These are phyloP conservation scores for Dioszegia hungarica DNA, from an alignment of 768 basidiomycete genomes.

Conservation along the genomic window DNA sequence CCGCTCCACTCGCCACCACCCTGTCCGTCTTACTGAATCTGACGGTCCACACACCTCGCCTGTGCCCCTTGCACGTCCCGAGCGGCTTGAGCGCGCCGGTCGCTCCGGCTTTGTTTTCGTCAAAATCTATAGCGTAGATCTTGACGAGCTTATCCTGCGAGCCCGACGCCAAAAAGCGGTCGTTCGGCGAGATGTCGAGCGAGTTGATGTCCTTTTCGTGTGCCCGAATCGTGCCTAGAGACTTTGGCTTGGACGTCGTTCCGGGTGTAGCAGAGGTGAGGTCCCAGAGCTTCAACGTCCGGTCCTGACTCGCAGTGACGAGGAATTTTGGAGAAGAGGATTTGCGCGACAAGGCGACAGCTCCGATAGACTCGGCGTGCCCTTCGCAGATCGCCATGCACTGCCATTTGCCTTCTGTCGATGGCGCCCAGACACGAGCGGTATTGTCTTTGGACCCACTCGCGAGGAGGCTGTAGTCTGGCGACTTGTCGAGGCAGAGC, in stretches of 20 bases:
- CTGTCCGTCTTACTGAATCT: slow-evolving; percentile 78
- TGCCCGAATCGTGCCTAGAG: slow-evolving; percentile 77
- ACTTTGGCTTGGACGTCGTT: slow-evolving; percentile 59
- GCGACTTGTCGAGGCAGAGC: slow-evolving; percentile 68
- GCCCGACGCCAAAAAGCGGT: slow-evolving; percentile 79
- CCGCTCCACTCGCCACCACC: slow-evolving; percentile 85
- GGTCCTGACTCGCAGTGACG: slow-evolving; percentile 94
- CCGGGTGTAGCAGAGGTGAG: slow-evolving; percentile 49
- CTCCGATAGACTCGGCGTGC: slow-evolving; percentile 88
- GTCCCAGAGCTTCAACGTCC: slow-evolving; percentile 99
- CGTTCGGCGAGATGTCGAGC: slow-evolving; percentile 85
- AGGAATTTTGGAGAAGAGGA: slow-evolving; percentile 57
- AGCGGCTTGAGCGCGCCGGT: slow-evolving; percentile 68
- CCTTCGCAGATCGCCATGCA: slow-evolving; percentile 88
- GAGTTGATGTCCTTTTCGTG: slow-evolving; percentile 99
- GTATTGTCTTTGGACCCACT: slow-evolving; percentile 90
- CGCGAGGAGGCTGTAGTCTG: slow-evolving; percentile 67
- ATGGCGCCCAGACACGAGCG: slow-evolving; percentile 73
- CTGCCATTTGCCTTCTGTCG: slow-evolving; percentile 53
- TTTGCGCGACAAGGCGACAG: slow-evolving; percentile 72
- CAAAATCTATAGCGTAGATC: slow-evolving; percentile 70
- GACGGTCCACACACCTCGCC: slow-evolving; percentile 92
- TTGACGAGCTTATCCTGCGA: slow-evolving; percentile 95
- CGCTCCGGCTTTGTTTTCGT: slow-evolving; percentile 49
- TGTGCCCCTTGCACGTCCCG: slow-evolving; percentile 92